phyloP scores from a whole-genome alignment of 768 basidiomycete species.

The Lactarius deliciosus region DNA sequence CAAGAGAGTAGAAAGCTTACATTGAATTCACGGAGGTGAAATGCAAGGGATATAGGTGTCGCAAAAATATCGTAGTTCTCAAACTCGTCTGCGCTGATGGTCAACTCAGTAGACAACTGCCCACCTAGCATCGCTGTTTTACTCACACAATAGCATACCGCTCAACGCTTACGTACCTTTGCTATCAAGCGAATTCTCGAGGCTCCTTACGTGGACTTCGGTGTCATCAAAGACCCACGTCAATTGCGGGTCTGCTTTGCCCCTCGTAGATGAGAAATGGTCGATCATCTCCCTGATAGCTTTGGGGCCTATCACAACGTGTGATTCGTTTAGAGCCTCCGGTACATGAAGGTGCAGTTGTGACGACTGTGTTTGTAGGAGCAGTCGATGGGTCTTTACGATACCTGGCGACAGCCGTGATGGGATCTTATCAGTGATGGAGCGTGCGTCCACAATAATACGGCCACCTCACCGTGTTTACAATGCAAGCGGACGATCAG shows the following conservation, averaged over 20 bases:
- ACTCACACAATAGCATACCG: background rate
- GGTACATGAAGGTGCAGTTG: slow-evolving; percentile 68
- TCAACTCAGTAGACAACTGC: slow-evolving; percentile 72
- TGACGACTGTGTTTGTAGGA: slow-evolving; percentile 55
- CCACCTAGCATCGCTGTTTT: slow-evolving; percentile 42
- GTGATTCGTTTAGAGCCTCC: slow-evolving; percentile 57
- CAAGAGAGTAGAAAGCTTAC: slow-evolving; percentile 41
- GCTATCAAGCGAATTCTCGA: slow-evolving; percentile 62
- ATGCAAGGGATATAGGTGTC: slow-evolving; percentile 66
- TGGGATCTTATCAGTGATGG: slow-evolving; percentile 16
- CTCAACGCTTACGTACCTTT: slow-evolving; percentile 49
- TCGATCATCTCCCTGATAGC: slow-evolving; percentile 77
- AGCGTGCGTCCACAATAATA: slow-evolving; percentile 5
- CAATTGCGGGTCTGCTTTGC: slow-evolving; percentile 74
- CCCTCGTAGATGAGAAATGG: slow-evolving; percentile 69
- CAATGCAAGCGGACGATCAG: slow-evolving; percentile 73
- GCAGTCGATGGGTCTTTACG: slow-evolving; percentile 75
- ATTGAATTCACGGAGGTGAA: slow-evolving; percentile 83
- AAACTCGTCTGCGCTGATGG: slow-evolving; percentile 77
- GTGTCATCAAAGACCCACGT: slow-evolving; percentile 74
- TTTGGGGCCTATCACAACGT: slow-evolving; percentile 68
- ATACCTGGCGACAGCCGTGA: slow-evolving; percentile 50
- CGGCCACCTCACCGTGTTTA: slow-evolving; percentile 64
- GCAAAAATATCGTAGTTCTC: slow-evolving; percentile 68
- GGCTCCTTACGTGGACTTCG: slow-evolving; percentile 68